Conservation (phyloP, 805 yeast species). For the Scheffersomyces coipomensis region DNA sequence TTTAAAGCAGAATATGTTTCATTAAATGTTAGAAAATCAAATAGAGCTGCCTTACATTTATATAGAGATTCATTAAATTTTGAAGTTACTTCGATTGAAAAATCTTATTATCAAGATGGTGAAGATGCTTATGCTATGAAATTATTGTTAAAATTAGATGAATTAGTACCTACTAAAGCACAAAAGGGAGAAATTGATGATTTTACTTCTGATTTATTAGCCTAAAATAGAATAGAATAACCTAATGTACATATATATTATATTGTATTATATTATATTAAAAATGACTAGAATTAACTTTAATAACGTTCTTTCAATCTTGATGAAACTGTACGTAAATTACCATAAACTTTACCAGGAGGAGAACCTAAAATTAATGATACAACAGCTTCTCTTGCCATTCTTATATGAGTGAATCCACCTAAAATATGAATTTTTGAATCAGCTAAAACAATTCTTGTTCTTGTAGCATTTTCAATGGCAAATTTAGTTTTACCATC, state of each 20-base stretch:
- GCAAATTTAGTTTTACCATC: slow-evolving; percentile 99
- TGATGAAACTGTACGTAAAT: slow-evolving; percentile 93
- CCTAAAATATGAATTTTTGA: slow-evolving; percentile 95
- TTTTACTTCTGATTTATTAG: slow-evolving; percentile 37
- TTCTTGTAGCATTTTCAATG: slow-evolving; percentile 96
- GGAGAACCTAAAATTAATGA: slow-evolving; percentile 95
- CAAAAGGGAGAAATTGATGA: slow-evolving; percentile 58
- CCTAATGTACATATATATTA: slow-evolving; percentile 4
- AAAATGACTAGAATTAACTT: neutral
- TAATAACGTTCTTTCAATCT: slow-evolving; percentile 95
- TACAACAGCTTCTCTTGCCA: slow-evolving; percentile 98
- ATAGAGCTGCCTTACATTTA: slow-evolving; percentile 89
- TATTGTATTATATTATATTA: neutral
- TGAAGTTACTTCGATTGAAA: slow-evolving; percentile 79
- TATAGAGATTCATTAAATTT: slow-evolving; percentile 83
- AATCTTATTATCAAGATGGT: slow-evolving; percentile 92
- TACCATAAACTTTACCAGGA: slow-evolving; percentile 97
- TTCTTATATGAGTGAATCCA: slow-evolving; percentile 93
- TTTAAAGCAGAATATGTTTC: slow-evolving; percentile 83
- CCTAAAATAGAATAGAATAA: slow-evolving; percentile 2
- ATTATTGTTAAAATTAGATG: slow-evolving; percentile 60
- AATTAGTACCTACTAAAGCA: slow-evolving; percentile 56
- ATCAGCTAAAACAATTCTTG: slow-evolving; percentile 96
- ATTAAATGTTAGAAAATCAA: slow-evolving; percentile 89
- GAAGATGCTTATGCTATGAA: slow-evolving; percentile 98